Evolutionary conservation across 179 eudicot species (phyloP).

Genomic region (Carnegiea gigantea): DNA sequence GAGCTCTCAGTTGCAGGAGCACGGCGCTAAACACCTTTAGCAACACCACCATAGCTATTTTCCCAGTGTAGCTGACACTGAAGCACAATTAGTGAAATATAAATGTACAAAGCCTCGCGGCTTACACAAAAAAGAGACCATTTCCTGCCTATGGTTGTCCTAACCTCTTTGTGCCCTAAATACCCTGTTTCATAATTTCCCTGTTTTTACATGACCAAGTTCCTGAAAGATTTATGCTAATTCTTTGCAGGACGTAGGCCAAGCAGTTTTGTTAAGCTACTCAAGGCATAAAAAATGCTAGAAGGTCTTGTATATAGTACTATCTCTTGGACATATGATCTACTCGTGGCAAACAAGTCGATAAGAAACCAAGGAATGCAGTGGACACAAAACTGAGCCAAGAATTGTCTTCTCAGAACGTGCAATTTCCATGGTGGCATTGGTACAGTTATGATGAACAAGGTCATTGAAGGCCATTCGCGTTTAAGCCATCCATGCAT

Average conservation of each 20-base stretch:
- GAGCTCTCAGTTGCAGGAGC: no score
- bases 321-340: conserved; percentile 86
- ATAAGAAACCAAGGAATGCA: conserved; percentile 45
- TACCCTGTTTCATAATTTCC: no score
- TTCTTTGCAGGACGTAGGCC: conserved; percentile 81
- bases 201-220: no score
- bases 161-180: no score
- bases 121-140: no score
- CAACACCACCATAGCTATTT: no score
- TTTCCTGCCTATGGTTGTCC: no score
- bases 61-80: no score
- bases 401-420: not conserved
- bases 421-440: not conserved
- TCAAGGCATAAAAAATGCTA: conserved; percentile 62
- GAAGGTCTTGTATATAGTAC: conserved; percentile 90
- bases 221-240: not conserved
- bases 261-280: conserved; percentile 89
- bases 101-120: no score
- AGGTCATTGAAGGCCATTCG: conserved; percentile 8
- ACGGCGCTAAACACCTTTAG: no score
- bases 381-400: not conserved
- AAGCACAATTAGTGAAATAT: no score
- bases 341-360: conserved; percentile 65
- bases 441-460: not conserved
- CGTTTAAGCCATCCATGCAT: not conserved